phyloP scores from a whole-genome alignment of 2,329 filamentous ascomycete genomes.

The Xylariaceae sp. region DNA sequence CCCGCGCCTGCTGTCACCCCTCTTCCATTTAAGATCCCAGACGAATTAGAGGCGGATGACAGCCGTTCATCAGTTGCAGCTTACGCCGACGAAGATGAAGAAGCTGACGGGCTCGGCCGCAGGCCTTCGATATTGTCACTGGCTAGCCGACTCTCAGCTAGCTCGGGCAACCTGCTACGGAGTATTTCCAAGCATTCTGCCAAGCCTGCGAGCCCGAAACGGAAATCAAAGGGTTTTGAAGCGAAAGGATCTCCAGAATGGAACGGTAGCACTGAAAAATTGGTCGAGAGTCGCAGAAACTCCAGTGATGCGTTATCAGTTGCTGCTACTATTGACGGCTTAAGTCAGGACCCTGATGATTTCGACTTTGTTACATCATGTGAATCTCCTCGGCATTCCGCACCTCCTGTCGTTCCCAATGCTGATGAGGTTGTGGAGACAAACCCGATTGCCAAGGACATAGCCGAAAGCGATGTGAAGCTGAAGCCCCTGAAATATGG shows the following conservation, averaged over 20 bases:
- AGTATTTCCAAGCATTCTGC: conserved; percentile 38
- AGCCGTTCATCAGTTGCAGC: conserved; percentile 65
- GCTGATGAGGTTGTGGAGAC: conserved; percentile 27
- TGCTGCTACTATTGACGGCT: conserved; percentile 52
- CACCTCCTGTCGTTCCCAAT: conserved; percentile 37
- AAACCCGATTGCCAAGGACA: conserved; percentile 2
- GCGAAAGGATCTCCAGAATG: conserved; percentile 19
- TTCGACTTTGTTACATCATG: conserved; percentile 27
- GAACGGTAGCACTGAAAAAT: conserved; percentile 42
- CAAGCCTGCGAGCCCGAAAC: conserved; percentile 28
- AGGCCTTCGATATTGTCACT: conserved; percentile 35
- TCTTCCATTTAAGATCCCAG: conserved; percentile 59
- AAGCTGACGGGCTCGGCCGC: conserved; percentile 26
- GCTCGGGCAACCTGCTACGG: conserved; percentile 42
- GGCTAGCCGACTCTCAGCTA: conserved; percentile 45
- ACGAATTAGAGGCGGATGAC: conserved; percentile 26
- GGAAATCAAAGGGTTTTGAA: conserved; percentile 21
- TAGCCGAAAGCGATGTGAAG: conserved; percentile 10
- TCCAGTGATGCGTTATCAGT: conserved; percentile 47
- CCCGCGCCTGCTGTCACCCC: conserved; percentile 55
- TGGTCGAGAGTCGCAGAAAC: conserved; percentile 35
- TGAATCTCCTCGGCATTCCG: conserved; percentile 30
- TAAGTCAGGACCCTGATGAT: conserved; percentile 41
- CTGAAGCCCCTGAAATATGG: conserved; percentile 8
- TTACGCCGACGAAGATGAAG: conserved; percentile 55